phyloP scores from a whole-genome alignment of 2,329 filamentous ascomycete species.

The Cryphonectria japonica region DNA sequence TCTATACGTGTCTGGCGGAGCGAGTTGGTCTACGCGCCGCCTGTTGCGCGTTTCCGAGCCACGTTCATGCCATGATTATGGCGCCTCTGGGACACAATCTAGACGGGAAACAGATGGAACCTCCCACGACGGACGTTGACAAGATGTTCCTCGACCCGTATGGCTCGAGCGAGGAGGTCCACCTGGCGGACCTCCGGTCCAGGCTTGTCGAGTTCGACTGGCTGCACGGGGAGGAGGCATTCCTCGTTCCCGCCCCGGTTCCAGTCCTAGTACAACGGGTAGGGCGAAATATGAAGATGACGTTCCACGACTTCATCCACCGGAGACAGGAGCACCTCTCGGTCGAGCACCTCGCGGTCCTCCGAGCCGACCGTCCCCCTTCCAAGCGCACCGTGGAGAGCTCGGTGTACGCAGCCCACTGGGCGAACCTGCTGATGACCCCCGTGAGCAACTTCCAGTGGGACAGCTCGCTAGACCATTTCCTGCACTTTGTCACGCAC shows the following conservation, averaged over 20 bases:
- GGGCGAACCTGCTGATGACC: constrained; percentile 67
- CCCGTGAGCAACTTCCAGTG: constrained; percentile 53
- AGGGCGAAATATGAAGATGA: constrained; percentile 79
- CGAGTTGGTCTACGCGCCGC: constrained; percentile 75
- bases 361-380: constrained; percentile 56
- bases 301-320: constrained; percentile 56
- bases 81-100: constrained; percentile 63
- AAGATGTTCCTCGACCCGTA: constrained; percentile 87
- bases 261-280: constrained; percentile 74
- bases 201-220: constrained; percentile 58
- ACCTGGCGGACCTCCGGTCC: constrained; percentile 58
- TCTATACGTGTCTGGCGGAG: constrained; percentile 80
- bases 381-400: constrained; percentile 51
- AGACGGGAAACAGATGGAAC: constrained; percentile 50
- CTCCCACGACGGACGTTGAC: constrained; percentile 47
- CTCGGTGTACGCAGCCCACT: constrained; percentile 73
- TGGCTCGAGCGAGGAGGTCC: constrained; percentile 68
- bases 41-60: constrained; percentile 80
- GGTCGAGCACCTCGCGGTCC: constrained; percentile 43
- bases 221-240: constrained; percentile 48
- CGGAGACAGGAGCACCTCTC: constrained; percentile 28
- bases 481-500: constrained; percentile 66
- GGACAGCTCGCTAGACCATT: constrained; percentile 64
- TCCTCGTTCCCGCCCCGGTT: constrained; percentile 67
- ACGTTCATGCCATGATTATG: constrained; percentile 80